Evolutionary conservation across 1,284 basidiomycete genomes (phyloP), one percentile per base, ranked within the genome.

Genomic region (Fomitopsis pinicola): DNA sequence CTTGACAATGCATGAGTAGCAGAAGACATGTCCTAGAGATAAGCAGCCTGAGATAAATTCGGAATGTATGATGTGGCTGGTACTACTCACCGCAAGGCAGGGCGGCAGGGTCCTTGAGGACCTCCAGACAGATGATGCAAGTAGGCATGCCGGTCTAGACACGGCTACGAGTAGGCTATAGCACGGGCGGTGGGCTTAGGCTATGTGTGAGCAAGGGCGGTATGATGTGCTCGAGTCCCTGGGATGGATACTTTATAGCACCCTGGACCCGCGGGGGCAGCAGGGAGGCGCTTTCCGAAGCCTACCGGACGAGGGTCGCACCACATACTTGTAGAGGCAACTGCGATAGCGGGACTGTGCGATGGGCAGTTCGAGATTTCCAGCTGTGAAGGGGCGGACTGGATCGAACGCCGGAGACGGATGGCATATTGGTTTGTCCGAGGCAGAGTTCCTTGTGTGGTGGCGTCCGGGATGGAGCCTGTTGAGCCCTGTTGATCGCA

Each of bases 1-100:
- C 59, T 76, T 75, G 42, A 77, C 69, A 59, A 86, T 76, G 67
- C 85, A 87, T 48, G 78, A 76, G 42, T 77, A 74, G 70, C 85
- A 86, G 66, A 84, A 86, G 33, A 86, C 76, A 67, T 87, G 85
- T 6, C 85, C 85, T 87, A 45, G 2, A 46, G 48, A 28, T 35
- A 22, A 40, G 35, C 19, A 5, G 26, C 52, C 22, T 22, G 36
- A 15, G 26, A 52, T 26, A n/a, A 35, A 22, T 19, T 45, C 19
- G 48, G 55, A 59, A 60, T 22, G 45, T 55, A 22, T 6, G 26
- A 36, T 35, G 45, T 2, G 40, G 26, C 33, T 30, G 48, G 36
- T 42, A 72, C 78, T 64, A 68, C 30, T 33, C 8, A 86, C 85
- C 85, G 69, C 85, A 87, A 58, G 85, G 84, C 15, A 86, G 68